These are phyloP conservation scores for Cetraspora pellucida DNA, from an alignment of 192 early-diverging fungal genomes.

Conservation along the genomic window DNA sequence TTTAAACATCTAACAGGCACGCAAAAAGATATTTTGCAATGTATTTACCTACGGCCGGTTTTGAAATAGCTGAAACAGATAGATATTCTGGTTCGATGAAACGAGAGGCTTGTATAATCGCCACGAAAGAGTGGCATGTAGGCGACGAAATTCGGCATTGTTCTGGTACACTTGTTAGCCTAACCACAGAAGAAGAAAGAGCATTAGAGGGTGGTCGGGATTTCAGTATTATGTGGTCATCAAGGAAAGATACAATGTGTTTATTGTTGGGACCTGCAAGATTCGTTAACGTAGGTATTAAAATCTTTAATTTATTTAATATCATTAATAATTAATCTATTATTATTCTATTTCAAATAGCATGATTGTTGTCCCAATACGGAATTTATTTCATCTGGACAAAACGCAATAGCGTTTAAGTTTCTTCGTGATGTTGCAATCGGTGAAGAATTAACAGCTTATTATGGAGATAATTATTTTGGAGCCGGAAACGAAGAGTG, in stretches of 20 bases:
- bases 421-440: slow-evolving; percentile 47
- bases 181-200: slow-evolving; percentile 53
- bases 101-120: slow-evolving; percentile 59
- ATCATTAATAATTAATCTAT: slow-evolving; percentile 6
- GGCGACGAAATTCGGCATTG: slow-evolving; percentile 57
- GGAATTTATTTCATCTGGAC: slow-evolving; percentile 50
- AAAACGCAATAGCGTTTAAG: slow-evolving; percentile 60
- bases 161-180: slow-evolving; percentile 52
- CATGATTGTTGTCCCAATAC: slow-evolving; percentile 65
- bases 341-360: slow-evolving; percentile 37
- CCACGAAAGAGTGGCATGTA: slow-evolving; percentile 47
- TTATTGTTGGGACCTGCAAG: slow-evolving; percentile 65
- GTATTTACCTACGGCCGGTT: slow-evolving; percentile 58
- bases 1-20: slow-evolving; percentile 30
- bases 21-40: slow-evolving; percentile 44
- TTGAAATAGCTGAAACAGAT: slow-evolving; percentile 55
- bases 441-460: slow-evolving; percentile 63
- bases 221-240: slow-evolving; percentile 30
- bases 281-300: slow-evolving; percentile 60
- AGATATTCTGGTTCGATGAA: slow-evolving; percentile 51
- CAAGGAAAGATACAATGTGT: slow-evolving; percentile 49
- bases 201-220: slow-evolving; percentile 46
- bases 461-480: slow-evolving; percentile 66
- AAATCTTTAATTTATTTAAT: not conserved
- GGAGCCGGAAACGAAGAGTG: slow-evolving; percentile 63